phyloP scores from a whole-genome alignment of 2,329 filamentous ascomycete species.

The Amauroascus niger region DNA sequence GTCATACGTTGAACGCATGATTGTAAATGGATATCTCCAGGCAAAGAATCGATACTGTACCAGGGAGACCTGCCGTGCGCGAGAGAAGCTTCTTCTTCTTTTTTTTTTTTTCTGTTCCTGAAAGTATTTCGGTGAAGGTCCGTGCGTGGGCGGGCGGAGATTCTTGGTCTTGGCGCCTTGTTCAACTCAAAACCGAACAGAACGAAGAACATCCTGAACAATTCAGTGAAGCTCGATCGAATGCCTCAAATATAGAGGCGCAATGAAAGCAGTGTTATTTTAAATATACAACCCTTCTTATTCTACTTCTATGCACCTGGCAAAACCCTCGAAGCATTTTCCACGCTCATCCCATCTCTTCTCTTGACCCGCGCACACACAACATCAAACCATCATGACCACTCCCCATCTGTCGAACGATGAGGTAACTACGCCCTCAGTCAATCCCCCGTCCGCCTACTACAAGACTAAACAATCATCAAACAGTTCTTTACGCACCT shows the following conservation, averaged over 20 bases:
- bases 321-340: too few species aligned
- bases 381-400: constrained; percentile 11
- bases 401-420: constrained; percentile 31
- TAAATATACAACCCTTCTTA: too few species aligned
- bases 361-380: neutral
- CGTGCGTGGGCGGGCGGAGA: neutral
- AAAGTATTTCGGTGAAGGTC: neutral
- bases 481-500: constrained; percentile 37
- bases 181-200: too few species aligned
- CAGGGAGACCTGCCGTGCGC: too few species aligned
- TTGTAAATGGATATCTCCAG: too few species aligned
- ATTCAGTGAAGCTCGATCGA: too few species aligned
- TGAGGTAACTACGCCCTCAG: constrained; percentile 28
- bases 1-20: constrained; percentile 32
- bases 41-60: neutral
- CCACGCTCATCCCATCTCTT: neutral
- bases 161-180: constrained; percentile 6
- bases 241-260: too few species aligned
- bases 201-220: too few species aligned
- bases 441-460: neutral
- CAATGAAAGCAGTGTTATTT: too few species aligned
- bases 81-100: too few species aligned
- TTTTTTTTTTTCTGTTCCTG: neutral
- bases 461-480: neutral
- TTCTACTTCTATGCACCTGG: too few species aligned